Evolutionary conservation across 2,329 filamentous ascomycete genomes (phyloP), one percentile per base, ranked within the genome.

Genomic region (Pyrenophora graminea): DNA sequence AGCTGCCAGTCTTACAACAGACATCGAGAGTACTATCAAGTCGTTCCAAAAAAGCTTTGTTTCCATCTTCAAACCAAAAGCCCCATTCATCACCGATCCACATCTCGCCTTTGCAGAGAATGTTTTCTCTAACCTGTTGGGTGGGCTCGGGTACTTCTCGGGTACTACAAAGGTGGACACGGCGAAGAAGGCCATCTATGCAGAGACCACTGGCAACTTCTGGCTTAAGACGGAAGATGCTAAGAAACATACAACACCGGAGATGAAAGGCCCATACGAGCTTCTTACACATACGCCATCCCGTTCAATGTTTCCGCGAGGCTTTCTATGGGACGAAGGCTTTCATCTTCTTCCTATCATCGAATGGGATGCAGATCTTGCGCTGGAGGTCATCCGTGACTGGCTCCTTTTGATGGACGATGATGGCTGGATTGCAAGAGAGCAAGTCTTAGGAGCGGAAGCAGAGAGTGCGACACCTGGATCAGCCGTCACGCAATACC

Each of bases 241-340:
- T 3, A 82, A 90, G 51, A 83, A 80, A 12, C 84, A 86, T 52
- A 84, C 82, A 37, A 77, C 85, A 59, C 85, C 90, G 61, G 80
- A 84, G 53, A 76, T 86, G 1, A 91, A 92, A 68, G 90, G 90
- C 0, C 90, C 92, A 1, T 89, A 87, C 53, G 90, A 96, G 69
- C 83, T 97, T 4, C 96, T 92, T 69, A 93, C 91, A 6, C 89
- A 87, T 62, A 86, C 96, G 44, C 93, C 93, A 0, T 96, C 92
- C 7, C 82, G 94, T 6, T 89, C 93, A 0, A 95, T 96, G 77
- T 97, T 97, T 76, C 93, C 94, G 3, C 83, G 94, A 55, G 93
- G 93, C 0, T 97, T 97, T 70, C 80, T 97, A 3, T 97, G 94
- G 93, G 94, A 97, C 65, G 93, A 97, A 72, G 93, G 93, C 0